A percentile compares a stretch with the other conserved stretches of the same genome.
These are phyloP conservation scores for Melanopsichium pennsylvanicum DNA, from an alignment of 1,284 basidiomycete species.

Conservation along the genomic window DNA sequence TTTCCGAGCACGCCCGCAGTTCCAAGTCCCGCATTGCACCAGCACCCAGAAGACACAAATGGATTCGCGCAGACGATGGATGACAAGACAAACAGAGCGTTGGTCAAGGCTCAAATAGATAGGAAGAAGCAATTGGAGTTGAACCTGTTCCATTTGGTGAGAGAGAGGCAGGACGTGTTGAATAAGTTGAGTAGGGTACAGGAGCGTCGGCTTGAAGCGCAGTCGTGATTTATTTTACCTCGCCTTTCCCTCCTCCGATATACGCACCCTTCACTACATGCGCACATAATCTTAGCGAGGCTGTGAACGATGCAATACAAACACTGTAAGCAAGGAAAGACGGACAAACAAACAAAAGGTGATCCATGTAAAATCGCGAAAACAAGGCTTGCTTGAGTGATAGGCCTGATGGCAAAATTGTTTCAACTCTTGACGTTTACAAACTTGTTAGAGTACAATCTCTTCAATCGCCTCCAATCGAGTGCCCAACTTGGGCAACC, in stretches of 20 bases:
- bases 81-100: background rate
- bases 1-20: slow-evolving; percentile 9
- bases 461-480: slow-evolving; percentile 73
- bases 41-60: slow-evolving; percentile 6
- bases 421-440: too few species aligned
- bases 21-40: slow-evolving; percentile 2
- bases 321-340: too few species aligned
- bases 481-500: slow-evolving; percentile 82
- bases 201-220: slow-evolving; percentile 8
- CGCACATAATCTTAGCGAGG: too few species aligned
- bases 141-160: slow-evolving; percentile 38
- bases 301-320: too few species aligned
- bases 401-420: too few species aligned
- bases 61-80: too few species aligned
- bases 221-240: background rate
- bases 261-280: too few species aligned
- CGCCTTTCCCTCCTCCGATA: too few species aligned
- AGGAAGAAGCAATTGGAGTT: slow-evolving; percentile 28
- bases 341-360: too few species aligned
- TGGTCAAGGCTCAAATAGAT: background rate
- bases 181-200: slow-evolving; percentile 46
- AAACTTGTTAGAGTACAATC: slow-evolving; percentile 34
- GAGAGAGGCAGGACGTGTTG: slow-evolving; percentile 42
- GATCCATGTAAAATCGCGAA: too few species aligned
- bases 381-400: too few species aligned